These are phyloP conservation scores for Penicillium digitatum DNA, from an alignment of 2,329 filamentous ascomycete genomes.

Conservation along the genomic window DNA sequence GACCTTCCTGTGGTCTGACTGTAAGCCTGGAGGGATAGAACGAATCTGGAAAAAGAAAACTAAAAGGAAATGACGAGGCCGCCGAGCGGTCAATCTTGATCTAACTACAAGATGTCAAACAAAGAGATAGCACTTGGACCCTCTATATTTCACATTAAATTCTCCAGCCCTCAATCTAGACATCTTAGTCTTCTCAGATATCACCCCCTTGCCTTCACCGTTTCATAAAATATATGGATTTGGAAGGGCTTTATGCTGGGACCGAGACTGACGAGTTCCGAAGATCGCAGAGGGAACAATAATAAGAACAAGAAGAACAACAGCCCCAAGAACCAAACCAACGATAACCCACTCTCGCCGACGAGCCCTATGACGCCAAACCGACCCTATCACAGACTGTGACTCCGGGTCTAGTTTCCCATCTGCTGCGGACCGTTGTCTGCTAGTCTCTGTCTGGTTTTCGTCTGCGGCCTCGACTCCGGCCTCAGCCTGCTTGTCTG, in stretches of 20 bases:
- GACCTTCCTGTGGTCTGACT: too few relatives aligned
- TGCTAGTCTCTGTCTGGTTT: not conserved
- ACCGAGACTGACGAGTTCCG: not conserved
- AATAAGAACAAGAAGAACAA: conserved; percentile 6
- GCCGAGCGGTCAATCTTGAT: too few relatives aligned
- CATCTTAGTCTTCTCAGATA: not conserved
- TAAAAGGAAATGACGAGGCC: too few relatives aligned
- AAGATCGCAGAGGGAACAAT: conserved; percentile 9
- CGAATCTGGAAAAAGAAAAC: too few relatives aligned
- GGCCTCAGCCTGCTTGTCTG: not conserved
- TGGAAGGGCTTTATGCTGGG: not conserved
- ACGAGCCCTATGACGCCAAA: not conserved
- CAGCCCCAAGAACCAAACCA: not conserved
- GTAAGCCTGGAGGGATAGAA: too few relatives aligned
- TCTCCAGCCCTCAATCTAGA: not conserved
- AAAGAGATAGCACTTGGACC: not conserved
- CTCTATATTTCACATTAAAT: not conserved
- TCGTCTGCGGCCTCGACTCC: not conserved
- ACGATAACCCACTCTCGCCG: conserved; percentile 4
- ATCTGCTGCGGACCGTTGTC: not conserved
- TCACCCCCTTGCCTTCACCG: not conserved
- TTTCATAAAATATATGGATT: not conserved
- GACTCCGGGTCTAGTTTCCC: not conserved
- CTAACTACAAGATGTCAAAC: not conserved
- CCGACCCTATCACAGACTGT: conserved; percentile 1